phyloP scores from a whole-genome alignment of 441 rosid species.

The Gossypium davidsonii region DNA sequence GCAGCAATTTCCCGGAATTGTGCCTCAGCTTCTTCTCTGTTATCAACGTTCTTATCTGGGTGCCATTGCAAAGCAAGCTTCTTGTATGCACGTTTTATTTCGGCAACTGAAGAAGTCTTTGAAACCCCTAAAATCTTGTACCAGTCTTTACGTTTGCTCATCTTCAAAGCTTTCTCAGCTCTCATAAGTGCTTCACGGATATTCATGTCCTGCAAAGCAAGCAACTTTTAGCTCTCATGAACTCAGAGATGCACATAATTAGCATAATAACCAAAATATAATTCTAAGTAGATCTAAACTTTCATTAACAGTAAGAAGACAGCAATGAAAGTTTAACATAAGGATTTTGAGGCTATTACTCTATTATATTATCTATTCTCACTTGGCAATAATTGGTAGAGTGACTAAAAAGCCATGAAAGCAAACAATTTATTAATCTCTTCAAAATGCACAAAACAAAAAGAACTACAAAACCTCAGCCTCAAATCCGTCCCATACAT shows the following conservation, averaged over 20 bases:
- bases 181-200: constrained; percentile 69
- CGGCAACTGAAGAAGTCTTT: constrained; percentile 63
- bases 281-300: neutral
- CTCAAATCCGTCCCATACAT: too few relatives aligned
- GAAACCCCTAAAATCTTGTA: constrained; percentile 81
- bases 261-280: neutral
- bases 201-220: constrained; percentile 59
- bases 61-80: constrained; percentile 59
- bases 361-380: too few relatives aligned
- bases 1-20: constrained; percentile 86
- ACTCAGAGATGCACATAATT: neutral
- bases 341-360: too few relatives aligned
- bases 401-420: neutral
- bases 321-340: too few relatives aligned
- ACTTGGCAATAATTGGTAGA: neutral
- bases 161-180: constrained; percentile 88
- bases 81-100: constrained; percentile 87
- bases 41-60: constrained; percentile 52
- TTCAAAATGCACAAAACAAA: neutral
- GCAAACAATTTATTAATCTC: neutral
- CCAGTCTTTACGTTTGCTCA: constrained; percentile 96
- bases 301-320: neutral
- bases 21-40: constrained; percentile 89
- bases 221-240: constrained; percentile 9
- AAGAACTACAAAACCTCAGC: neutral